A percentile compares a stretch with the other conserved stretches of the same genome.
phyloP scores from a whole-genome alignment of 495 filamentous ascomycete genomes.

The Podospora pseudoanserina region DNA sequence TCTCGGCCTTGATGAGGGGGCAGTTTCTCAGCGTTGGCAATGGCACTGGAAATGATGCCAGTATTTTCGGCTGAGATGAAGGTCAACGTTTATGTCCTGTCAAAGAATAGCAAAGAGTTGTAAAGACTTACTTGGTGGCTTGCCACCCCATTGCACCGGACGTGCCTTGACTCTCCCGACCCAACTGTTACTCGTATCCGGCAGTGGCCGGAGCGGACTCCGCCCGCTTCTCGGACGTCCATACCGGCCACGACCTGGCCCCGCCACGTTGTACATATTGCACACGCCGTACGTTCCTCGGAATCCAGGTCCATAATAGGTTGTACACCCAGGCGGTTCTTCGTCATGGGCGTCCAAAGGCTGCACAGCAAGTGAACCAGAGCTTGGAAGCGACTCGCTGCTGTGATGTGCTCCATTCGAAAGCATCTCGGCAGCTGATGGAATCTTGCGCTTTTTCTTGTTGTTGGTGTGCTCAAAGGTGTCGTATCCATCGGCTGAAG shows the following conservation, averaged over 20 bases:
- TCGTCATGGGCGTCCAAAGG: slow-evolving; percentile 33
- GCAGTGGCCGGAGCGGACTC: slow-evolving; percentile 58
- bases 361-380: slow-evolving; percentile 26
- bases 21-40: slow-evolving; percentile 77
- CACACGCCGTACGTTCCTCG: not conserved
- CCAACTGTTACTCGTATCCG: slow-evolving; percentile 54
- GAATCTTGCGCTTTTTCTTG: slow-evolving; percentile 99
- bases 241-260: slow-evolving; percentile 74
- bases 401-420: slow-evolving; percentile 49
- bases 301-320: not conserved
- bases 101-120: not conserved
- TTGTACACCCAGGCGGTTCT: slow-evolving; percentile 30
- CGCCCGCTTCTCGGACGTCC: slow-evolving; percentile 62
- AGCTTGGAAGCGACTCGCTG: slow-evolving; percentile 40
- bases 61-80: slow-evolving; percentile 45
- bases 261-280: slow-evolving; percentile 56
- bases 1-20: slow-evolving; percentile 60
- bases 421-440: slow-evolving; percentile 66
- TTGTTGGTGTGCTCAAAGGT: slow-evolving; percentile 98
- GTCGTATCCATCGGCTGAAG: slow-evolving; percentile 83
- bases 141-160: slow-evolving; percentile 39
- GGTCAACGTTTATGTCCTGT: slow-evolving; percentile 6
- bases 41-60: slow-evolving; percentile 86
- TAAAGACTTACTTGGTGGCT: slow-evolving; percentile 38
- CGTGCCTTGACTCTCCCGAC: slow-evolving; percentile 44